Conservation (phyloP, 2,329 filamentous ascomycete species). For the Phyllosticta paracitricarpa region DNA sequence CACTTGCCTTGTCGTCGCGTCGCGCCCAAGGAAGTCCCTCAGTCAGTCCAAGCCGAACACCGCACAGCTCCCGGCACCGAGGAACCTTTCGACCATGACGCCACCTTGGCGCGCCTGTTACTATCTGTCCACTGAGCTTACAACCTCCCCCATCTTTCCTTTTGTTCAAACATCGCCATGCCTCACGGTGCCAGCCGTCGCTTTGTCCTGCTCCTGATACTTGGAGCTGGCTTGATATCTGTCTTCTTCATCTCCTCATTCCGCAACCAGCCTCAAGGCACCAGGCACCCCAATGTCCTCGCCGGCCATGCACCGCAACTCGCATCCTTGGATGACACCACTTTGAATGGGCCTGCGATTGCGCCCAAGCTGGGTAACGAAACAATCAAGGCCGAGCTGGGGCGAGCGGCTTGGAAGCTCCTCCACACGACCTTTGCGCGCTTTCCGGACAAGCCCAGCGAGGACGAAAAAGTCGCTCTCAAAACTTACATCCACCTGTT, state of each 20-base stretch:
- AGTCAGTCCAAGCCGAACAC: background rate
- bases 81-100: slow-evolving; percentile 2
- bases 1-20: background rate
- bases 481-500: slow-evolving; percentile 54
- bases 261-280: slow-evolving; percentile 28
- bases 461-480: slow-evolving; percentile 50
- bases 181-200: slow-evolving; percentile 23
- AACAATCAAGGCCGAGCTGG: slow-evolving; percentile 54
- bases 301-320: slow-evolving; percentile 14
- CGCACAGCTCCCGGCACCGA: background rate
- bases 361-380: slow-evolving; percentile 76
- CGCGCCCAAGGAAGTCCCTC: background rate
- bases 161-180: slow-evolving; percentile 15
- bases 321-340: background rate
- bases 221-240: slow-evolving; percentile 47
- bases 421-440: slow-evolving; percentile 58
- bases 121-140: background rate
- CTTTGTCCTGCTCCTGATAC: slow-evolving; percentile 36
- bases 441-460: slow-evolving; percentile 52
- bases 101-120: background rate
- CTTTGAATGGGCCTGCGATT: slow-evolving; percentile 58
- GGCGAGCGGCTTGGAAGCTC: slow-evolving; percentile 55
- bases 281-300: background rate
- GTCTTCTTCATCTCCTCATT: slow-evolving; percentile 52
- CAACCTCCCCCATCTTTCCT: background rate